Conservation (phyloP, 1,284 basidiomycete genomes). For the Puccinia triticina region DNA sequence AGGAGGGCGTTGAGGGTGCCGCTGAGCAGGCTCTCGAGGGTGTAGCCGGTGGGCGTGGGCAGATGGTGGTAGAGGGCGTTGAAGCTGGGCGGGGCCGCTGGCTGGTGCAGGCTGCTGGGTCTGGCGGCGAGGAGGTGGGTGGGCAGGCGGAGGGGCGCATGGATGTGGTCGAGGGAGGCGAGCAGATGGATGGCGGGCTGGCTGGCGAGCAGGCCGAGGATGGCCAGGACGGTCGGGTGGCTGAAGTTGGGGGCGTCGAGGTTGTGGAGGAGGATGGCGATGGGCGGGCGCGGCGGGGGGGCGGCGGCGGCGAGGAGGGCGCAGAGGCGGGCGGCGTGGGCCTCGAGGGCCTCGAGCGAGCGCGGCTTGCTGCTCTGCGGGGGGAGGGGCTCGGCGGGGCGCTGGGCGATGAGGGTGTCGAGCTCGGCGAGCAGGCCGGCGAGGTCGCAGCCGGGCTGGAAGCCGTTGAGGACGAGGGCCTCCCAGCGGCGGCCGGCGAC, state of each 20-base stretch:
- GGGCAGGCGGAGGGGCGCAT: slow-evolving; percentile 73
- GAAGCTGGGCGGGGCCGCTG: slow-evolving; percentile 66
- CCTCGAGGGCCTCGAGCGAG: too few species aligned
- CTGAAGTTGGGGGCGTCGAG: slow-evolving; percentile 77
- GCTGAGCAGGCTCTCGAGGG: slow-evolving; percentile 65
- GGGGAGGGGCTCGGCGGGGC: too few species aligned
- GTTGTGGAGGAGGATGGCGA: slow-evolving; percentile 85
- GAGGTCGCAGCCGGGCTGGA: slow-evolving; percentile 71
- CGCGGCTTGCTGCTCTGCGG: too few species aligned
- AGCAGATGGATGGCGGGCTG: slow-evolving; percentile 73
- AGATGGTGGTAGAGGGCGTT: slow-evolving; percentile 85
- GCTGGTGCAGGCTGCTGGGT: slow-evolving; percentile 52
- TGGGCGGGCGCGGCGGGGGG: too few species aligned
- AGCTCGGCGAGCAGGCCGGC: slow-evolving; percentile 73
- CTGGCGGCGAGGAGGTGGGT: slow-evolving; percentile 57
- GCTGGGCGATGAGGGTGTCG: too few species aligned
- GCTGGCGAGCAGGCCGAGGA: slow-evolving; percentile 71
- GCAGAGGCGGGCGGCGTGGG: too few species aligned
- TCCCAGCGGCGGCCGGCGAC: slow-evolving; percentile 60
- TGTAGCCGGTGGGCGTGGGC: slow-evolving; percentile 79
- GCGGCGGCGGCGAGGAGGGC: too few species aligned
- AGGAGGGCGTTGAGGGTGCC: slow-evolving; percentile 54
- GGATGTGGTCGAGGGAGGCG: slow-evolving; percentile 81
- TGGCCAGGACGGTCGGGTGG: slow-evolving; percentile 67
- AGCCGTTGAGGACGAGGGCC: slow-evolving; percentile 74